Conservation (phyloP, 768 basidiomycete genomes). For the Russula ochroleuca region DNA sequence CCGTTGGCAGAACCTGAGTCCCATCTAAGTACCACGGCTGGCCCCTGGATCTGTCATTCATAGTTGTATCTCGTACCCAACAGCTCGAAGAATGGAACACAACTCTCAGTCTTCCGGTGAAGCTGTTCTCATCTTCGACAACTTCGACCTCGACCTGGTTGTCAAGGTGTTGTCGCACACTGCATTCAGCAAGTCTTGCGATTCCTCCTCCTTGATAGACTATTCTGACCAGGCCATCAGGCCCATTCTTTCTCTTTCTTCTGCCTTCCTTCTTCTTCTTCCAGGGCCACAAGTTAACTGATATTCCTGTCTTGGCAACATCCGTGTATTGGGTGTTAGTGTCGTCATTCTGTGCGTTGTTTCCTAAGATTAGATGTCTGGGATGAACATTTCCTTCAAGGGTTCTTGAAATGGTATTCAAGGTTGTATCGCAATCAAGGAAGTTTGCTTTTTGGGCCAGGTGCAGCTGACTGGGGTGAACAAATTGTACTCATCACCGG, state of each 20-base stretch:
- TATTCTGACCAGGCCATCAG: conserved; percentile 36
- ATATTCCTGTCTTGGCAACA: conserved; percentile 52
- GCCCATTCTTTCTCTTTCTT: conserved; percentile 81
- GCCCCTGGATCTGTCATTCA: neutral
- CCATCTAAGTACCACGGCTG: neutral
- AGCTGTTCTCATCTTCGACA: conserved; percentile 53
- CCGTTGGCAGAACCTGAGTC: neutral
- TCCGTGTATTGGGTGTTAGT: conserved; percentile 55
- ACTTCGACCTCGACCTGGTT: conserved; percentile 70
- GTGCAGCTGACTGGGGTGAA: conserved; percentile 74
- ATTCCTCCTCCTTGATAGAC: neutral
- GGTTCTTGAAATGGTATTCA: conserved; percentile 66
- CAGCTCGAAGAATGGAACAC: conserved; percentile 1
- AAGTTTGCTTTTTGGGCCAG: conserved; percentile 55
- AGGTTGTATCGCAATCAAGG: conserved; percentile 71
- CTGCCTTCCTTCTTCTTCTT: conserved; percentile 76
- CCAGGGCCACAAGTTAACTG: conserved; percentile 51
- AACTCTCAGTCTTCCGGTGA: conserved; percentile 9
- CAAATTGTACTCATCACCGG: conserved; percentile 91
- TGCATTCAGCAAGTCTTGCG: conserved; percentile 59
- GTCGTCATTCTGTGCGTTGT: conserved; percentile 61
- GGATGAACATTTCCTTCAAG: conserved; percentile 32
- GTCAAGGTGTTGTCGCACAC: conserved; percentile 77
- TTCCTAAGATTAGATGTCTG: conserved; percentile 1
- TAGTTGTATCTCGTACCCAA: neutral